Evolutionary conservation across 306 rosid genomes (phyloP), one percentile per base, ranked within the genome.

Genomic region (Gastrolobium bilobum): DNA sequence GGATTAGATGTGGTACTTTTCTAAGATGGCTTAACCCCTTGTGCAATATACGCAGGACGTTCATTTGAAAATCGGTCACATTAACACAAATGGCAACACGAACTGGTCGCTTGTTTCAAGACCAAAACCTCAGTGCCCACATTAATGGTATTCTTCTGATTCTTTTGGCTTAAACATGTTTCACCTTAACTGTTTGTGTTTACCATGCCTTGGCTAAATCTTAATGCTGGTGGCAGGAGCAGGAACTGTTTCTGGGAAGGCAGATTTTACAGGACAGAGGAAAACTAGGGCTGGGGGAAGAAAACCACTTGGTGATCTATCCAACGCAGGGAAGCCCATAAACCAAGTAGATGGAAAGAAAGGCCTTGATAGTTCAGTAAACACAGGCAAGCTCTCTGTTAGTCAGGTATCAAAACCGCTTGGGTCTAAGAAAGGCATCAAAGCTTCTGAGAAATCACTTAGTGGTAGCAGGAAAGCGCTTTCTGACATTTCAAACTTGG

Each of bases 291-390:
- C 80, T 79, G 88, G 86, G 50, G 91, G 88, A 61, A 89, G 91
- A 82, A 89, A 91, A 74, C 91, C 96, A 10, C 90, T 89, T 8
- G 87, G 96, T 58, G 93, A 91, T 81, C 54, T 91, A 39, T 89
- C 93, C 5, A 87, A 91, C 33, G 67, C 87, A 15, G 85, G 68
- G 54, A 86, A 86, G 77, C 82, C 77, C 20, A 6, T 60, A 15
- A 77, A 77, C 57, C 70, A 46, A 70, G 77, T 68, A 14, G 83
- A 34, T 73, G 93, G 87, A 71, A 89, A 87, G 86, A 89, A 89
- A 71, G 80, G 87, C 6, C 85, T 77, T 20, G 82, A 86, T 73
- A 86, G 81, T 72, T 66, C 80, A 48, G 84, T 86, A 0, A 84
- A 84, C 47, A 62, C 70, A 0, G 79, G 69, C 61, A 86, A 86